These are phyloP conservation scores for Didymella pomorum DNA, from an alignment of 2,329 filamentous ascomycete genomes.

Conservation along the genomic window DNA sequence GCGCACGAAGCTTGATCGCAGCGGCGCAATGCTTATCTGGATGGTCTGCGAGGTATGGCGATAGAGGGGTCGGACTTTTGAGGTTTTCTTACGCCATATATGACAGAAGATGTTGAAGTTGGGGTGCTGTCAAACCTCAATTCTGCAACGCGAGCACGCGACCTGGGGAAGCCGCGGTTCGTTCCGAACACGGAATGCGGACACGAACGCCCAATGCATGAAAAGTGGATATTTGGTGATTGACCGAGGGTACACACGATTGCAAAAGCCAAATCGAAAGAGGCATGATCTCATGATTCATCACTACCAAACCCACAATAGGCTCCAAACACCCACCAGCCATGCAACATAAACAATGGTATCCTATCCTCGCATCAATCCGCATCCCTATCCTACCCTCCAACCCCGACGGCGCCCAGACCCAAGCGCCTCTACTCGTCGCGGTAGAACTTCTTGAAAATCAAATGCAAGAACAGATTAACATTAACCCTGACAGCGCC, in stretches of 20 bases:
- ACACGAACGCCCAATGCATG: background rate
- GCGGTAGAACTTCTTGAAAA: slow-evolving; percentile 98
- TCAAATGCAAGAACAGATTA: slow-evolving; percentile 92
- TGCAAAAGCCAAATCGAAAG: background rate
- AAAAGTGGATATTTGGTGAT: background rate
- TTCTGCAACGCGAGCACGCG: background rate
- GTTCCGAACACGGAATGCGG: background rate
- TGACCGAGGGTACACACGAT: background rate
- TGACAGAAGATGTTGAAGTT: background rate
- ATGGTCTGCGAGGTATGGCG: background rate
- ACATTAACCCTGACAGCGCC: slow-evolving; percentile 82
- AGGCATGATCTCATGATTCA: slow-evolving; percentile 12
- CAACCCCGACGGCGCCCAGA: background rate
- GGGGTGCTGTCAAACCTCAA: background rate
- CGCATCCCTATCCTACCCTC: background rate
- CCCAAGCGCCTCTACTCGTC: slow-evolving; percentile 39
- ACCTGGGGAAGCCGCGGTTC: slow-evolving; percentile 1
- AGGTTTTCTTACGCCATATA: background rate
- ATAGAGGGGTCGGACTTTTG: background rate
- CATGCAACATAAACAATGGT: slow-evolving; percentile 6
- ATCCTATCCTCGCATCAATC: slow-evolving; percentile 3
- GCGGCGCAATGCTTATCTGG: slow-evolving; percentile 5
- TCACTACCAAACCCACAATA: slow-evolving; percentile 3
- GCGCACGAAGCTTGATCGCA: slow-evolving; percentile 15
- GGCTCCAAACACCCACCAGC: slow-evolving; percentile 4